Evolutionary conservation across 257 asterid genomes (phyloP).

Genomic region (Primulina eburnea): DNA sequence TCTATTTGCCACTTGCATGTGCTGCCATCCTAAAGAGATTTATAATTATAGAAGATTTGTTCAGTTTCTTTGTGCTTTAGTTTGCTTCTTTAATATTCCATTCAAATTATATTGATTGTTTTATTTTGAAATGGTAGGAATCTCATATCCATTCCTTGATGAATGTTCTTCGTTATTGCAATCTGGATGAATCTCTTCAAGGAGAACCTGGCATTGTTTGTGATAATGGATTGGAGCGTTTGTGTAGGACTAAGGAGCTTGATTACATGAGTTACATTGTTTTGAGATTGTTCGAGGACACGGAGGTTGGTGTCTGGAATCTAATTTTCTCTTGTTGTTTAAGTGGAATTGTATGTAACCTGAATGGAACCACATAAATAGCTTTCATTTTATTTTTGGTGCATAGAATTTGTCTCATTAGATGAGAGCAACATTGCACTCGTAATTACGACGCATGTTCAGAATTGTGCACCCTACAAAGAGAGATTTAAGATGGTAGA

Average conservation of each 20-base stretch:
- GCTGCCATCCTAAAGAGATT: too few relatives aligned
- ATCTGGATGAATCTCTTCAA: constrained; percentile 87
- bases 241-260: constrained; percentile 78
- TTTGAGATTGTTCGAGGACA: constrained; percentile 84
- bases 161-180: constrained; percentile 98
- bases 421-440: neutral
- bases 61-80: neutral
- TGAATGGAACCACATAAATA: constrained; percentile 2
- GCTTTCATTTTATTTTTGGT: neutral
- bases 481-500: too few relatives aligned
- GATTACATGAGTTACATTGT: constrained; percentile 97
- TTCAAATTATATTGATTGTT: constrained; percentile 19
- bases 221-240: constrained; percentile 79
- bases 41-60: neutral
- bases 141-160: constrained; percentile 95
- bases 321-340: constrained; percentile 2
- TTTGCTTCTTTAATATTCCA: neutral
- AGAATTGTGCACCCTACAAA: neutral
- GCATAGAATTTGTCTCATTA: neutral
- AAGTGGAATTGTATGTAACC: neutral
- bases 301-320: constrained; percentile 56
- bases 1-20: too few relatives aligned
- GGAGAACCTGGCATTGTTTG: constrained; percentile 83
- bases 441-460: neutral
- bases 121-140: constrained; percentile 54